These are phyloP conservation scores for Aspergillus fijiensis DNA, from an alignment of 2,329 filamentous ascomycete genomes.

Conservation along the genomic window DNA sequence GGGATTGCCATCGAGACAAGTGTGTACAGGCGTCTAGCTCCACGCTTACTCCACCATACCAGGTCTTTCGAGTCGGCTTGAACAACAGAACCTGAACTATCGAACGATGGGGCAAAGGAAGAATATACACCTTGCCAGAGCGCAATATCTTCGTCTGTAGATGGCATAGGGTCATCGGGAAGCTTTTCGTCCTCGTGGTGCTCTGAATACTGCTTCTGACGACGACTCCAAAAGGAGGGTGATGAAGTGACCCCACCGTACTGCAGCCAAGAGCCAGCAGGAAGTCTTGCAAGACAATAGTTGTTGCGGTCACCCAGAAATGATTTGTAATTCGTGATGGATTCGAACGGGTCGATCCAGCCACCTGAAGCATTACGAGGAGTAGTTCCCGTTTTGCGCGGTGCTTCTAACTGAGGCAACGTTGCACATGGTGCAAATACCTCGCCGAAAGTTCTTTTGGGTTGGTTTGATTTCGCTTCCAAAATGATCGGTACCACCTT, in stretches of 20 bases:
- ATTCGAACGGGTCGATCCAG: conserved; percentile 46
- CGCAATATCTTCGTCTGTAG: conserved; percentile 34
- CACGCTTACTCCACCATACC: conserved; percentile 49
- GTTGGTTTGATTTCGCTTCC: conserved; percentile 28
- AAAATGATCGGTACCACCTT: conserved; percentile 58
- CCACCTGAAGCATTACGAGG: conserved; percentile 32
- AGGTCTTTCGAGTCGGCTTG: conserved; percentile 43
- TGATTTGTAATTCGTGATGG: conserved; percentile 33
- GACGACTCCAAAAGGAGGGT: conserved; percentile 40
- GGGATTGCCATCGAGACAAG: conserved; percentile 33
- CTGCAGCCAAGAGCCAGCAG: conserved; percentile 45
- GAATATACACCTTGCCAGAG: conserved; percentile 48
- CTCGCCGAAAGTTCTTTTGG: conserved; percentile 45
- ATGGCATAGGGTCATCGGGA: conserved; percentile 30
- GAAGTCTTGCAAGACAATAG: conserved; percentile 42
- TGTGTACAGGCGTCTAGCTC: conserved; percentile 38
- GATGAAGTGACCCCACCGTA: conserved; percentile 42
- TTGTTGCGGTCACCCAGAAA: conserved; percentile 41
- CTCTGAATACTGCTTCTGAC: conserved; percentile 30
- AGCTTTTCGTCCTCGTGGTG: conserved; percentile 24
- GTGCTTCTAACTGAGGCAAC: conserved; percentile 42
- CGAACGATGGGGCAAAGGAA: conserved; percentile 50
- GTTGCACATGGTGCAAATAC: conserved; percentile 44
- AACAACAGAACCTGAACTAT: conserved; percentile 47
- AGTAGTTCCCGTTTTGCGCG: conserved; percentile 36